Conservation (phyloP, 129 eudicot species). For the Solidago caesia region DNA sequence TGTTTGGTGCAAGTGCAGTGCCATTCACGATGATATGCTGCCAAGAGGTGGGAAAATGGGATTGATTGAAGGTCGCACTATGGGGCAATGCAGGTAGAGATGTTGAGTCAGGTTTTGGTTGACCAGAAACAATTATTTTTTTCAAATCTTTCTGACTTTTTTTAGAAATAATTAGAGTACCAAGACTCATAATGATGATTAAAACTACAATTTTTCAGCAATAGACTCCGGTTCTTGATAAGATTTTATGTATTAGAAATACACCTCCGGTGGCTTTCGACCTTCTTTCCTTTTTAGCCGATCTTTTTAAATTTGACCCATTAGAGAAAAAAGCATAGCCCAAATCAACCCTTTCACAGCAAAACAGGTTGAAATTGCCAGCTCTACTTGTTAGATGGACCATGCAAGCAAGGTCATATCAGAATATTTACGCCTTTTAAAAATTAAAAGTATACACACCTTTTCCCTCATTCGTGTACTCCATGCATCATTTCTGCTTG, state of each 20-base stretch:
- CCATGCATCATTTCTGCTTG: conserved; percentile 92
- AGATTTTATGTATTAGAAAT: not conserved
- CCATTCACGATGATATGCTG: too few species aligned
- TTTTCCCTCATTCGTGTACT: conserved; percentile 96
- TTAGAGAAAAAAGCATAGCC: not conserved
- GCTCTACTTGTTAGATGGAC: not conserved
- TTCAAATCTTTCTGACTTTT: too few species aligned
- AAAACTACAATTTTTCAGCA: too few species aligned
- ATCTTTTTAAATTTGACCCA: not conserved
- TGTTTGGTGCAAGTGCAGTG: too few species aligned
- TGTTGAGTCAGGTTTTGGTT: too few species aligned
- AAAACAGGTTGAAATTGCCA: not conserved
- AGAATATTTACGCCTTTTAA: not conserved
- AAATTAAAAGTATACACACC: conserved; percentile 35
- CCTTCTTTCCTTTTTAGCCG: not conserved
- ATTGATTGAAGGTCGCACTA: too few species aligned
- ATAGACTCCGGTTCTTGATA: too few species aligned
- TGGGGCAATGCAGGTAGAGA: too few species aligned
- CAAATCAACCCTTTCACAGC: not conserved
- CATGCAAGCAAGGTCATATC: not conserved
- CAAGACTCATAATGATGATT: too few species aligned
- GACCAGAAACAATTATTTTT: too few species aligned
- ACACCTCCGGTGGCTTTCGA: not conserved
- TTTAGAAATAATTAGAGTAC: too few species aligned
- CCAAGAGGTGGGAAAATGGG: too few species aligned